These are phyloP conservation scores for Nigrospora oryzae DNA, from an alignment of 2,329 filamentous ascomycete species.

Conservation along the genomic window DNA sequence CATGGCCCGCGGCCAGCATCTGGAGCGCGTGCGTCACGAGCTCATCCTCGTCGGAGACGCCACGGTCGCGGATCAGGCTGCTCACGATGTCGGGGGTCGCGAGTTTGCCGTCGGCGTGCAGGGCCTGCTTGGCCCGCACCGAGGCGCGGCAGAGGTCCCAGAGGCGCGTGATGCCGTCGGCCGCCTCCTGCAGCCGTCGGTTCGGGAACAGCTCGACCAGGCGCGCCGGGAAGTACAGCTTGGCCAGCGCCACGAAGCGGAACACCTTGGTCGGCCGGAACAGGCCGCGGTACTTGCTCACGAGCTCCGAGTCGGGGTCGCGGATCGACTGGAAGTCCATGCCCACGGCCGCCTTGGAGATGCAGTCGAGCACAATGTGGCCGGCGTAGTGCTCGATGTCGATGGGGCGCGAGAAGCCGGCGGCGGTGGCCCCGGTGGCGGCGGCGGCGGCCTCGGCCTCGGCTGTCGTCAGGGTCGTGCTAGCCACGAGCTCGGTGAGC, in stretches of 20 bases:
- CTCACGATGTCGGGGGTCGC: constrained; percentile 4
- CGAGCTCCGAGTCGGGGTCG: constrained; percentile 6
- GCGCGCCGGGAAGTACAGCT: constrained; percentile 1
- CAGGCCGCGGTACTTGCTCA: constrained; percentile 6
- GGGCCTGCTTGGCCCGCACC: constrained; percentile 2
- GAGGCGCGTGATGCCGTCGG: neutral
- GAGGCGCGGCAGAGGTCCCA: constrained; percentile 2
- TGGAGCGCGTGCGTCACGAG: constrained; percentile 8
- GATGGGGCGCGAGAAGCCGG: constrained; percentile 4
- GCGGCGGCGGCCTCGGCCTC: no score
- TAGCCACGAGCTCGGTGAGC: constrained; percentile 1
- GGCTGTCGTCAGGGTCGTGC: neutral
- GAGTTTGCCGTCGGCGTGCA: constrained; percentile 5
- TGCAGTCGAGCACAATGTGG: constrained; percentile 5
- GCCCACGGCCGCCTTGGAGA: constrained; percentile 7
- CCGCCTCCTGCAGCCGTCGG: neutral
- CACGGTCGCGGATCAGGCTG: constrained; percentile 5
- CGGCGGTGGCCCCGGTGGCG: neutral
- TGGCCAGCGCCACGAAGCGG: constrained; percentile 5
- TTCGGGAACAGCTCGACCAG: constrained; percentile 3
- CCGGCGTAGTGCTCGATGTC: constrained; percentile 7
- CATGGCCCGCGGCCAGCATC: constrained; percentile 10
- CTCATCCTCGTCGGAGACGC: constrained; percentile 5
- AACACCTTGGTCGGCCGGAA: constrained; percentile 7
- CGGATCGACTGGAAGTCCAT: constrained; percentile 7